Base-by-base conservation (phyloP, 1,284 basidiomycete species). In the Phellopilus nigrolimitatus region DNA sequence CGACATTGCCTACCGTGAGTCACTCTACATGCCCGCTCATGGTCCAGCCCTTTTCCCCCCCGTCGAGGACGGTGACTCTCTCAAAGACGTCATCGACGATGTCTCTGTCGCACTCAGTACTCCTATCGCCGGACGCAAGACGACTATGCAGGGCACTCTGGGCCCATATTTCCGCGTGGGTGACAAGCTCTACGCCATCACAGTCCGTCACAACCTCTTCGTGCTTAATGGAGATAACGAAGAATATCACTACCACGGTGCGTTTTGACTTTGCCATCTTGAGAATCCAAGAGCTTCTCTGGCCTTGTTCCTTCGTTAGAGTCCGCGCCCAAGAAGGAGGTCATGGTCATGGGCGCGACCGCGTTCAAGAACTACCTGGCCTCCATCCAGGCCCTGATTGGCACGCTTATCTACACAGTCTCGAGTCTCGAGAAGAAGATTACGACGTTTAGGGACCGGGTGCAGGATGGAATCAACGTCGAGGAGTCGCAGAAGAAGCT, bases 181-280 rank as follows among this genome's bases (percentile, higher is more conserved):
- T 8, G 43, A 65, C 3, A 56, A 64, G 21, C 64, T 70, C 51
- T 69, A 68, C 51, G 68, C 45, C 48, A 57, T 69, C 60, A 66
- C 69, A 28, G 62, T 63, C 49, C 65, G 65, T 47, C 64, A 72
- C 54, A 60, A 61, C 15, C 56, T 72, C 19, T 68, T 69, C 60
- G 39, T 51, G 12, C 17, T 25, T 31, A 42, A 57, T 33, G 56
- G 60, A 34, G 60, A 38, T 50, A 67, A 69, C 50, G 41, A 49
- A n/a, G 37, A 30, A 3, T 70, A 68, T 54, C 34, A 2, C 51
- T 67, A 68, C 61, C 24, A 30, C 52, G 21, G 61, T 65, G 62
- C 52, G 61, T n/a, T n/a, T n/a, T n/a, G n/a, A n/a, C n/a, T 66
- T 62, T 46, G 51, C 57, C 55, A 55, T 34, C 39, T 43, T 25